These are phyloP conservation scores for Chaetomiaceae sp. DNA, from an alignment of 2,329 filamentous ascomycete genomes.

Conservation along the genomic window DNA sequence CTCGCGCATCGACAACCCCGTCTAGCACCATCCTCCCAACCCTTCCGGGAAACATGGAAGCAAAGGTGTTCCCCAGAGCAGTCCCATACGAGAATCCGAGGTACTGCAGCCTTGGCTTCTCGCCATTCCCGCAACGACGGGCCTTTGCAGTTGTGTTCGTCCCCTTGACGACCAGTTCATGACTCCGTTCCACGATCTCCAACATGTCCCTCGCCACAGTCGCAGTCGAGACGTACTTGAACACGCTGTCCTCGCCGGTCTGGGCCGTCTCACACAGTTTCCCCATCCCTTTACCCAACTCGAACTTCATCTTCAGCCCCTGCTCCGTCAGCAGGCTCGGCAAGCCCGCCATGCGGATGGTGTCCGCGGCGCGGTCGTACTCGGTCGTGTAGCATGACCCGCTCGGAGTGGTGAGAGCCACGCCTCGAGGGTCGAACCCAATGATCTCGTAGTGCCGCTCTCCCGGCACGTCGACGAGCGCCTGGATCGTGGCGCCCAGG, in stretches of 20 bases:
- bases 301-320: conserved; percentile 2
- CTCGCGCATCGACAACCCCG: conserved; percentile 41
- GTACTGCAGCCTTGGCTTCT: conserved; percentile 34
- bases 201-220: conserved; percentile 25
- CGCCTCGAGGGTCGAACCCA: conserved; percentile 44
- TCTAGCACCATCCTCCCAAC: conserved; percentile 39
- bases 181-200: conserved; percentile 21
- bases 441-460: conserved; percentile 38
- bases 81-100: conserved; percentile 47
- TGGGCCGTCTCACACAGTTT: neutral
- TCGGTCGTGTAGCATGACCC: conserved; percentile 33
- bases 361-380: neutral
- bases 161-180: conserved; percentile 4
- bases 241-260: neutral
- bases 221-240: conserved; percentile 22
- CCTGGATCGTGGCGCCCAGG: conserved; percentile 31
- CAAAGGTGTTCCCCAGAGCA: conserved; percentile 38
- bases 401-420: conserved; percentile 35
- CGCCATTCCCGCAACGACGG: neutral
- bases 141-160: neutral
- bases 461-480: conserved; percentile 30
- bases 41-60: conserved; percentile 37
- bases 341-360: neutral
- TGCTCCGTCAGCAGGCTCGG: neutral
- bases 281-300: neutral